Evolutionary conservation across 2,329 filamentous ascomycete species (phyloP), one percentile per base, ranked within the genome.

Genomic region (Aspergillus melleus): DNA sequence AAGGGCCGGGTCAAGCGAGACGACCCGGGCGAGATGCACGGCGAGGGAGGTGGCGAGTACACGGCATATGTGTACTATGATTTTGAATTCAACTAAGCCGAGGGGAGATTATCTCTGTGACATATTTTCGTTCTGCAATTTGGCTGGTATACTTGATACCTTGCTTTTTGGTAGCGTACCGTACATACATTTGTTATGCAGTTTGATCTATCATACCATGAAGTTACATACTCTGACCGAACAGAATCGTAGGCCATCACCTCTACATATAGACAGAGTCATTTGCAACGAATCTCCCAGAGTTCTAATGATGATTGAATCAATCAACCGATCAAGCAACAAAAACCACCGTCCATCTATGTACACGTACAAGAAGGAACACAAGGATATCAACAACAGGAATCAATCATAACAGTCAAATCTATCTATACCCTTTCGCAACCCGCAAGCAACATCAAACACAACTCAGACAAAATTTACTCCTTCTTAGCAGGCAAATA

Each of bases 1-100:
- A 93, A 94, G 72, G 95, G 95, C 26, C 88, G 91, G 65, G 88
- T 95, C 67, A 90, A 90, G 72, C 96, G 96, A 77, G 95, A 99
- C 72, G 94, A 98, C 70, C 88, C 90, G 47, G 89, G 88, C 42
- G 94, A 98, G 68, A 90, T 97, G 85, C 91, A 92, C 46, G 89
- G 88, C 4, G 77, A 81, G 36, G 84, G 86, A 47, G 87, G 86
- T 19, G 90, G 92, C 60, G 92, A 97, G 75, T 99, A 98, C 80
- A 95, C 92, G 61, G 90, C 95, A 46, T 99, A 96, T 78, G 95
- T 98, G 73, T 97, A 93, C 81, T 99, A 98, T 79, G 91, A 96
- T 74, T 90, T 98, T 74, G 91, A 95, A 73, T 87, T 98, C 66
- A 77, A 80, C 69, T 85, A 77, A 42, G 36, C 36, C 14, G 16